These are phyloP conservation scores for Boletus eberwhitei DNA, from an alignment of 768 basidiomycete species.

Conservation along the genomic window DNA sequence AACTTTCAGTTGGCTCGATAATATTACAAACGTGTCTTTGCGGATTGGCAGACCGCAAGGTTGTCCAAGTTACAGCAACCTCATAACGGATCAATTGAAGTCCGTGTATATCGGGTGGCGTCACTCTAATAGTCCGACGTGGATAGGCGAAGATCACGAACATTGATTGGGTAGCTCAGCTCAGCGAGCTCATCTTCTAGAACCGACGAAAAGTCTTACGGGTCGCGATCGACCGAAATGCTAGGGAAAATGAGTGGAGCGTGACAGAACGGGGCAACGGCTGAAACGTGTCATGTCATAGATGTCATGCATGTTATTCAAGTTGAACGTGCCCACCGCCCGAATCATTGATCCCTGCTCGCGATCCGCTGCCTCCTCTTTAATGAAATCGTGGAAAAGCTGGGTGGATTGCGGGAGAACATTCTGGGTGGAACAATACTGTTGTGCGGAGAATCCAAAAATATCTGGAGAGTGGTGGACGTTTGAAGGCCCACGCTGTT, in stretches of 20 bases:
- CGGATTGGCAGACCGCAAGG: not conserved
- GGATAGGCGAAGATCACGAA: constrained; percentile 23
- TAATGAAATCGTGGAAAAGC: not conserved
- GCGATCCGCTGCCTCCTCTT: constrained; percentile 17
- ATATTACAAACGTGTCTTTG: not conserved
- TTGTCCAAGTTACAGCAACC: not conserved
- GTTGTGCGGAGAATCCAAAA: not conserved
- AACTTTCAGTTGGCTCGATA: not conserved
- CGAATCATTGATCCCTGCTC: not conserved
- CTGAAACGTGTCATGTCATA: not conserved
- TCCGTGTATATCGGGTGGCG: constrained; percentile 7
- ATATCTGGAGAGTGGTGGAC: not conserved
- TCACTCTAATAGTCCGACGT: not conserved
- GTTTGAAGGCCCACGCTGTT: not conserved
- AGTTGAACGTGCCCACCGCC: not conserved
- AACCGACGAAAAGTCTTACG: not conserved
- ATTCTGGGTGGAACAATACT: not conserved
- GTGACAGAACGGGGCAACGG: not conserved
- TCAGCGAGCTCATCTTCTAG: not conserved
- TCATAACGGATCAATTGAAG: not conserved
- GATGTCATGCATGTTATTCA: too few relatives aligned
- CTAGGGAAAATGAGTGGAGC: constrained; percentile 18
- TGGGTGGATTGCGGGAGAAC: not conserved
- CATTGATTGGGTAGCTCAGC: constrained; percentile 11
- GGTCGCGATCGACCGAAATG: constrained; percentile 25